Evolutionary conservation across 2,329 filamentous ascomycete species (phyloP).

Genomic region (Chalaropsis thielavioides): DNA sequence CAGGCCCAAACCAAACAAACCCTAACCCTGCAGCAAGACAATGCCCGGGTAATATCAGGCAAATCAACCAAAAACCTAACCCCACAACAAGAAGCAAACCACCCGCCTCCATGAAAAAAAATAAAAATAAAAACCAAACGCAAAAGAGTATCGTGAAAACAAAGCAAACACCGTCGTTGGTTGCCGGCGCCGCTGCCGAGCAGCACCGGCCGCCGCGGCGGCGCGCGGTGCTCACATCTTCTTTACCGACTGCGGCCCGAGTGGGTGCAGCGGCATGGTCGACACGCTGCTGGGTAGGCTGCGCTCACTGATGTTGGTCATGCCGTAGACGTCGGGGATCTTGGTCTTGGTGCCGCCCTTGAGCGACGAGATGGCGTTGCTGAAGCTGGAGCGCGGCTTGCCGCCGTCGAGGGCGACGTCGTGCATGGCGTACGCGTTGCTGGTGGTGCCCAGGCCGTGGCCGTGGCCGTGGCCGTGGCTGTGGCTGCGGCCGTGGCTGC

Average conservation of each 20-base stretch:
- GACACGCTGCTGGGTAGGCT: conserved; percentile 13
- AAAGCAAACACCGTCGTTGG: too few relatives aligned
- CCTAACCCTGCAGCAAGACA: too few relatives aligned
- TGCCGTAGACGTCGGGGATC: conserved; percentile 16
- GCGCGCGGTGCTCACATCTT: neutral
- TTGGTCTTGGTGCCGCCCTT: conserved; percentile 11
- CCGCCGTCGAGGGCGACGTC: neutral
- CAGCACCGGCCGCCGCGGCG: neutral
- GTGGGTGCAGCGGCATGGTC: conserved; percentile 15
- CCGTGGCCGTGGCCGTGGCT: neutral
- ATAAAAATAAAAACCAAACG: neutral
- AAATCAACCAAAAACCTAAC: too few relatives aligned
- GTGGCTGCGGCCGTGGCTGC: neutral
- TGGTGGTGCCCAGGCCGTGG: conserved; percentile 7
- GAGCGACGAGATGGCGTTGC: conserved; percentile 8
- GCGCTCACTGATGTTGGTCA: conserved; percentile 17
- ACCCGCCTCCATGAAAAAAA: neutral
- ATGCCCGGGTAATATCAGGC: too few relatives aligned
- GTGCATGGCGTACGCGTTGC: conserved; percentile 8
- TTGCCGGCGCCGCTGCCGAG: too few relatives aligned
- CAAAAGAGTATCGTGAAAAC: too few relatives aligned
- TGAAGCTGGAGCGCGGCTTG: conserved; percentile 14
- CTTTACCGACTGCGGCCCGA: conserved; percentile 9
- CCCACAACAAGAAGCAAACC: too few relatives aligned
- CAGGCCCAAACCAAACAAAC: too few relatives aligned